Evolutionary conservation across 352 stramenopile genomes (phyloP).

Genomic region (Globisporangium yorkense): DNA sequence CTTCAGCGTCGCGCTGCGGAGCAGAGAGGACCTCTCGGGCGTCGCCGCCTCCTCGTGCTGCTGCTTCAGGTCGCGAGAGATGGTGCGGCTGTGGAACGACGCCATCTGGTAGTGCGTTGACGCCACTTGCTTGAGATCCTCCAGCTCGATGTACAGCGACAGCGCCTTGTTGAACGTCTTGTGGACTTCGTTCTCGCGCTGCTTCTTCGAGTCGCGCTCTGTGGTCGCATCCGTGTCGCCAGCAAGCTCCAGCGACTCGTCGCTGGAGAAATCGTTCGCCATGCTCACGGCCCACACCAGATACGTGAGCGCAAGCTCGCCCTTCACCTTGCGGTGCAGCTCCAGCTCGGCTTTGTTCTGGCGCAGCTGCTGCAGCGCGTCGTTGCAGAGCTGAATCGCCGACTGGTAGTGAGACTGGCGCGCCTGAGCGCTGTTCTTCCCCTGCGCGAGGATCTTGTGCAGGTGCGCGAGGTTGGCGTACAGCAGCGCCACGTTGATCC

Average conservation of each 20-base stretch:
- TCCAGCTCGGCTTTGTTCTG: constrained; percentile 58
- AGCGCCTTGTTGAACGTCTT: constrained; percentile 71
- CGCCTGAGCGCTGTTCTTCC: constrained; percentile 16
- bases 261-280: constrained; percentile 17
- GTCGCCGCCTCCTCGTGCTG: not conserved
- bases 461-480: constrained; percentile 77
- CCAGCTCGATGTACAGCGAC: constrained; percentile 67
- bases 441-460: constrained; percentile 81
- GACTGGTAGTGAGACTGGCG: constrained; percentile 50
- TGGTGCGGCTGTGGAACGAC: constrained; percentile 64
- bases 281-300: constrained; percentile 75
- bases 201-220: constrained; percentile 16
- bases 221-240: not conserved
- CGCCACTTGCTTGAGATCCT: constrained; percentile 62
- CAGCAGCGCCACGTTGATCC: constrained; percentile 73
- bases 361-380: constrained; percentile 60
- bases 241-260: not conserved
- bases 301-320: constrained; percentile 78
- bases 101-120: constrained; percentile 85
- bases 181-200: constrained; percentile 36
- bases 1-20: constrained; percentile 24
- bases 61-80: constrained; percentile 32
- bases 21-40: not conserved
- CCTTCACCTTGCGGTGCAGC: constrained; percentile 65
- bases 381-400: constrained; percentile 57